Percentiles rank a stretch among this genome's conserved stretches.
These are phyloP conservation scores for Trichosporon sp. DNA, from an alignment of 1,284 basidiomycete species.

Conservation along the genomic window DNA sequence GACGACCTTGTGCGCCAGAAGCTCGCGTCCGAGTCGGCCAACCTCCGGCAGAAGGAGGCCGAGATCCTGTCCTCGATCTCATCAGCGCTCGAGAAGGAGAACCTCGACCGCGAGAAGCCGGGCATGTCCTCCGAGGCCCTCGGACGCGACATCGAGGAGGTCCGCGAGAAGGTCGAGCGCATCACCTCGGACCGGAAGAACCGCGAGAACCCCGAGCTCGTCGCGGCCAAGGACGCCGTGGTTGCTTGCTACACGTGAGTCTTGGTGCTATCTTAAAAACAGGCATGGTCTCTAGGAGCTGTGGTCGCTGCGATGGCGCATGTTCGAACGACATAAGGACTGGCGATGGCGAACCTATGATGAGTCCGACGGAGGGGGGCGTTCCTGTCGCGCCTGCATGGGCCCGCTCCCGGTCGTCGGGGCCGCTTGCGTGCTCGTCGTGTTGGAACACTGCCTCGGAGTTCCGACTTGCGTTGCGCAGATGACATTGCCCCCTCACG, in stretches of 20 bases:
- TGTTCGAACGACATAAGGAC: background rate
- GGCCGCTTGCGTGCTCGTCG: background rate
- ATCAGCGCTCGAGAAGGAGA: conserved; percentile 49
- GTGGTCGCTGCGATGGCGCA: background rate
- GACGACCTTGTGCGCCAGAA: conserved; percentile 45
- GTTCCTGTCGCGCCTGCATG: background rate
- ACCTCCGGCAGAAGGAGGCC: conserved; percentile 44
- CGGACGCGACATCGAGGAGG: conserved; percentile 49
- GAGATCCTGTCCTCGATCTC: conserved; percentile 46
- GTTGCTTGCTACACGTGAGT: conserved; percentile 49
- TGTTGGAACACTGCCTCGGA: background rate
- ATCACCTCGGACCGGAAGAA: conserved; percentile 35
- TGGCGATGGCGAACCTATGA: background rate
- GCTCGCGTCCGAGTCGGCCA: conserved; percentile 44
- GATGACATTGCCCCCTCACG: background rate
- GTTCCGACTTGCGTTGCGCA: background rate
- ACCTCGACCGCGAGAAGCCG: conserved; percentile 48
- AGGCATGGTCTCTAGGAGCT: background rate
- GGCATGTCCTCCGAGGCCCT: conserved; percentile 46
- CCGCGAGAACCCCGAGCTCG: conserved; percentile 37
- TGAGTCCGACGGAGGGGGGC: no score
- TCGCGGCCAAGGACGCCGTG: conserved; percentile 37
- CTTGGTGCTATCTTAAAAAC: background rate
- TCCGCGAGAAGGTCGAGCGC: conserved; percentile 49
- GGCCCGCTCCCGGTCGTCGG: background rate